These are phyloP conservation scores for Monosporozyma aerobia DNA, from an alignment of 805 yeast species.

Conservation along the genomic window DNA sequence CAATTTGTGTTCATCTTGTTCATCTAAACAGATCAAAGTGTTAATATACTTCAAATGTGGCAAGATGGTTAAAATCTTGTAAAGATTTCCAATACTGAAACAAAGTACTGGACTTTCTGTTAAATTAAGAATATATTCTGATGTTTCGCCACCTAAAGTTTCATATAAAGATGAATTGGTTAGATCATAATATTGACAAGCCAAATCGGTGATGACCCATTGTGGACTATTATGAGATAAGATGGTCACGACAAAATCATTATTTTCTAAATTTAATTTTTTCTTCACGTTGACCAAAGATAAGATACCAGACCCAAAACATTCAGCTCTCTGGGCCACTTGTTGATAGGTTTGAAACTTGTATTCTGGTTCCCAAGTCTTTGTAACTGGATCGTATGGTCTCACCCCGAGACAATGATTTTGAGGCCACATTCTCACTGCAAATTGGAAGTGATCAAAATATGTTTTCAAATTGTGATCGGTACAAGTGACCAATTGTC, in stretches of 20 bases:
- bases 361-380: slow-evolving; percentile 35
- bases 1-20: slow-evolving; percentile 30
- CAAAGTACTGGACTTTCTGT: slow-evolving; percentile 57
- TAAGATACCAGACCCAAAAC: slow-evolving; percentile 49
- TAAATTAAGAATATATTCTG: slow-evolving; percentile 51
- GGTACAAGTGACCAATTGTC: slow-evolving; percentile 30
- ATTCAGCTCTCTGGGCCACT: slow-evolving; percentile 35
- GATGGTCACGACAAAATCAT: slow-evolving; percentile 43
- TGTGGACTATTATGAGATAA: slow-evolving; percentile 53
- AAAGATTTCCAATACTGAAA: slow-evolving; percentile 43
- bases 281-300: slow-evolving; percentile 35
- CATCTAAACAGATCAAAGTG: slow-evolving; percentile 49
- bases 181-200: slow-evolving; percentile 49
- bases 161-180: slow-evolving; percentile 49
- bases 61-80: slow-evolving; percentile 38
- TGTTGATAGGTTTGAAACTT: slow-evolving; percentile 36
- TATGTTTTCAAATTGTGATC: slow-evolving; percentile 39
- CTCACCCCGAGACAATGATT: slow-evolving; percentile 41
- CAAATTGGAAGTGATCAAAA: slow-evolving; percentile 36
- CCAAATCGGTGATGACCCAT: slow-evolving; percentile 64
- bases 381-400: slow-evolving; percentile 24
- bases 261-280: slow-evolving; percentile 20
- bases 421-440: slow-evolving; percentile 32
- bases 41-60: slow-evolving; percentile 35
- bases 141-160: slow-evolving; percentile 49